Percentiles rank a stretch among this genome's conserved stretches.
These are phyloP conservation scores for Eragrostis tef DNA, from an alignment of 202 grass and related monocot genomes.

Conservation along the genomic window DNA sequence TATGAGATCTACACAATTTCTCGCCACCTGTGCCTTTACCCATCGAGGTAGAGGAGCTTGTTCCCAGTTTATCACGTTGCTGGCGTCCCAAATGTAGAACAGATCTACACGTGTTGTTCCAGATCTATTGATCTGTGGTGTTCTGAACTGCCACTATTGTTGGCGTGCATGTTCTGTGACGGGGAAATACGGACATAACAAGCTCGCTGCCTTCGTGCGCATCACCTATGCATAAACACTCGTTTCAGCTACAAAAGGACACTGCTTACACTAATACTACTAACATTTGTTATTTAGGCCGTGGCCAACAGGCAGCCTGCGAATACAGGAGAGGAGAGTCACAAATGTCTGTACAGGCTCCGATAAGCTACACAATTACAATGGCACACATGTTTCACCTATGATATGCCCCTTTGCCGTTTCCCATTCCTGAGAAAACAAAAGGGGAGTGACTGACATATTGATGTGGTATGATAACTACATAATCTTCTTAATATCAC, in stretches of 20 bases:
- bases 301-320: not conserved
- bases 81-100: too few species aligned
- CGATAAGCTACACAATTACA: not conserved
- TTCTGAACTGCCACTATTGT: not conserved
- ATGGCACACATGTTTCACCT: not conserved
- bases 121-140: not conserved
- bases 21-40: too few species aligned
- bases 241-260: not conserved
- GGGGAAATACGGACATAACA: too few species aligned
- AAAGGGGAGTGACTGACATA: not conserved
- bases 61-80: too few species aligned
- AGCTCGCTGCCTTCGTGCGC: not conserved
- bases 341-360: not conserved
- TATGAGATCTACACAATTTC: too few species aligned
- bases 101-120: too few species aligned
- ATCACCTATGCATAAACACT: not conserved
- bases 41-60: too few species aligned
- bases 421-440: not conserved
- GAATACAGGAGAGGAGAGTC: not conserved
- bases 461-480: not conserved
- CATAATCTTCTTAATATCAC: constrained; percentile 16
- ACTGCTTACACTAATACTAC: not conserved
- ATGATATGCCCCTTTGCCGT: not conserved
- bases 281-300: not conserved
- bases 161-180: too few species aligned